These are phyloP conservation scores for Aquilaria yunnanensis DNA, from an alignment of 345 rosid genomes.

Conservation along the genomic window DNA sequence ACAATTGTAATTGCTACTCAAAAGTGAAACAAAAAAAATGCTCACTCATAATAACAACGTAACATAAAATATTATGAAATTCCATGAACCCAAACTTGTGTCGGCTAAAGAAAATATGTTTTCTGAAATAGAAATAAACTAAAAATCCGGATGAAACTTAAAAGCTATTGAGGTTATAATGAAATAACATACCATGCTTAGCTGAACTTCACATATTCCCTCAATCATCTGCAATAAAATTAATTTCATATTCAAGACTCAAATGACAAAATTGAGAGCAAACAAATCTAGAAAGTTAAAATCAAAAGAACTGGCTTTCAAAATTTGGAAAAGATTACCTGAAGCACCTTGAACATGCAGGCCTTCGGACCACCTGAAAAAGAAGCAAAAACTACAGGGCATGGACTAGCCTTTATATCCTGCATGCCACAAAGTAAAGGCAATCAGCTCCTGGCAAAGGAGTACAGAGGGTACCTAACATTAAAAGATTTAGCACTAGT, in stretches of 20 bases:
- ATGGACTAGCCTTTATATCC: slow-evolving; percentile 72
- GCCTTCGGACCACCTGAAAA: slow-evolving; percentile 94
- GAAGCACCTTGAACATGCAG: slow-evolving; percentile 88
- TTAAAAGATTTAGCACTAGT: too few relatives aligned
- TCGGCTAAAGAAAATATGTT: too few relatives aligned
- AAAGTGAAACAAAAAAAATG: too few relatives aligned
- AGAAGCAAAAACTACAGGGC: slow-evolving; percentile 77
- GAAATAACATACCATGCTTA: slow-evolving; percentile 40
- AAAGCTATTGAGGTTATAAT: neutral
- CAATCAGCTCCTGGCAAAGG: slow-evolving; percentile 5
- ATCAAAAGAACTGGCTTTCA: neutral
- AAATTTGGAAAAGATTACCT: slow-evolving; percentile 39
- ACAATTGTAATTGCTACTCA: too few relatives aligned
- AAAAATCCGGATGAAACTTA: too few relatives aligned
- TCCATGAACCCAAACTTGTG: too few relatives aligned
- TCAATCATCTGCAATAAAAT: slow-evolving; percentile 59
- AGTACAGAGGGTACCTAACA: neutral
- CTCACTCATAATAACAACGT: too few relatives aligned
- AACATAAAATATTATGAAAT: too few relatives aligned
- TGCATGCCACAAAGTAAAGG: slow-evolving; percentile 14
- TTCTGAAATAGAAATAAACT: too few relatives aligned
- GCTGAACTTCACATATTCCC: slow-evolving; percentile 41
- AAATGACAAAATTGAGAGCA: slow-evolving; percentile 1
- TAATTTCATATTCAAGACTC: slow-evolving; percentile 4
- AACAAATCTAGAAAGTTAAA: neutral